These are phyloP conservation scores for Saccharomyces hybrid DNA, from an alignment of 1,139 yeast species.

Conservation along the genomic window DNA sequence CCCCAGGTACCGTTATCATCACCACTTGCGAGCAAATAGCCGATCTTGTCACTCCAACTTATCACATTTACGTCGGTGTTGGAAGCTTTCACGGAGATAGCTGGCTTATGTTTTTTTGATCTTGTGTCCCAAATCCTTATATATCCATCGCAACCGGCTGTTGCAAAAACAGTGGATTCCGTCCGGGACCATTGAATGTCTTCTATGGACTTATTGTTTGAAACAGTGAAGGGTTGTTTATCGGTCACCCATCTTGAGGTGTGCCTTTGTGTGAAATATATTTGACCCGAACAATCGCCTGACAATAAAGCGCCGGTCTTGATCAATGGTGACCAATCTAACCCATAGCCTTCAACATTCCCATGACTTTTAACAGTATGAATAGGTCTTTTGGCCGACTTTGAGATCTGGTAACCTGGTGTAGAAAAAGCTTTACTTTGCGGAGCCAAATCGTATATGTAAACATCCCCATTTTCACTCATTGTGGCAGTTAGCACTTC, in stretches of 20 bases:
- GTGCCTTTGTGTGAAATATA: conserved; percentile 70
- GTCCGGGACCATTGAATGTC: conserved; percentile 96
- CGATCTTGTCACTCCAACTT: conserved; percentile 88
- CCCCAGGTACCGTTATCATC: conserved; percentile 98
- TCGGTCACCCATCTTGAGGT: conserved; percentile 83
- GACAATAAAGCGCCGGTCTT: conserved; percentile 75
- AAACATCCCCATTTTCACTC: conserved; percentile 87
- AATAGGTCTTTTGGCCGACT: conserved; percentile 66
- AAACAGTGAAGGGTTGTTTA: conserved; percentile 67
- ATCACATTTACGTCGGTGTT: conserved; percentile 84
- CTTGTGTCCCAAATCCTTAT: conserved; percentile 96
- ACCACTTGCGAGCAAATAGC: conserved; percentile 85
- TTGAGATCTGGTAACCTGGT: conserved; percentile 80
- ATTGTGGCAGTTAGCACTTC: conserved; percentile 84
- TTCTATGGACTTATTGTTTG: conserved; percentile 65
- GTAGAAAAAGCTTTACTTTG: conserved; percentile 79
- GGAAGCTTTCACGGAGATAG: conserved; percentile 76
- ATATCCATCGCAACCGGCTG: conserved; percentile 91
- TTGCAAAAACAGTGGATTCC: conserved; percentile 87
- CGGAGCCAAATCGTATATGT: conserved; percentile 71
- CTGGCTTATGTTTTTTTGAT: conserved; percentile 86
- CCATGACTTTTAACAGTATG: conserved; percentile 87
- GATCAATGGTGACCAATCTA: conserved; percentile 91
- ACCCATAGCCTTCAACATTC: conserved; percentile 91
- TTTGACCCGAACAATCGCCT: conserved; percentile 84